These are phyloP conservation scores for Solanum neorickii DNA, from an alignment of 257 asterid genomes.

Conservation along the genomic window DNA sequence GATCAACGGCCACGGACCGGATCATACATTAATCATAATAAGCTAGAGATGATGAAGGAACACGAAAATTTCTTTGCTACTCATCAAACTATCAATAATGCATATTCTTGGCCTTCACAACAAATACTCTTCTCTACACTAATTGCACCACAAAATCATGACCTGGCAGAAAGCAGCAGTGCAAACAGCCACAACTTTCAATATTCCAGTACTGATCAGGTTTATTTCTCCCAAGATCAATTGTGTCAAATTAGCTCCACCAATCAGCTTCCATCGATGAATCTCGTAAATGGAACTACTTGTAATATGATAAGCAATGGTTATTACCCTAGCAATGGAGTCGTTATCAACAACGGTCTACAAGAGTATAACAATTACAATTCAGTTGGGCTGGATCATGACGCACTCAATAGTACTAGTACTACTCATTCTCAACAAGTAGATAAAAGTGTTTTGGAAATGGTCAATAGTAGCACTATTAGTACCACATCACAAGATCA, in stretches of 20 bases:
- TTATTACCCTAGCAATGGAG: conserved; percentile 1
- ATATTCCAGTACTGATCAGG: neutral
- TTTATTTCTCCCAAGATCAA: neutral
- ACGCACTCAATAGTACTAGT: neutral
- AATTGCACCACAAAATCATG: neutral
- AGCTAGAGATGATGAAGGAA: neutral
- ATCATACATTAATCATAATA: neutral
- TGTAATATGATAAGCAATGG: neutral
- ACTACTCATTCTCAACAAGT: neutral
- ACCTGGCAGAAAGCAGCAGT: neutral
- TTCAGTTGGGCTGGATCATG: conserved; percentile 4
- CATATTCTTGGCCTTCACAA: neutral
- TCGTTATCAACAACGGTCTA: neutral
- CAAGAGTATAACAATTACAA: neutral
- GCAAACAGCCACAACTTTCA: neutral
- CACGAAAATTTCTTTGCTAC: neutral
- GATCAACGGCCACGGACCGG: conserved; percentile 1
- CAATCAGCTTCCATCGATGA: neutral
- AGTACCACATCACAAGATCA: conserved; percentile 14
- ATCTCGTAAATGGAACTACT: neutral
- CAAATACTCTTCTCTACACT: neutral
- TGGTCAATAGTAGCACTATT: conserved; percentile 8
- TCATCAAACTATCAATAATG: neutral
- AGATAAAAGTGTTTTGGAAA: conserved; percentile 13
- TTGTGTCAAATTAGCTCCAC: neutral